Percentiles rank a stretch among this genome's conserved stretches.
phyloP scores from a whole-genome alignment of 495 filamentous ascomycete genomes.

The Astrothelium macrocarpum region DNA sequence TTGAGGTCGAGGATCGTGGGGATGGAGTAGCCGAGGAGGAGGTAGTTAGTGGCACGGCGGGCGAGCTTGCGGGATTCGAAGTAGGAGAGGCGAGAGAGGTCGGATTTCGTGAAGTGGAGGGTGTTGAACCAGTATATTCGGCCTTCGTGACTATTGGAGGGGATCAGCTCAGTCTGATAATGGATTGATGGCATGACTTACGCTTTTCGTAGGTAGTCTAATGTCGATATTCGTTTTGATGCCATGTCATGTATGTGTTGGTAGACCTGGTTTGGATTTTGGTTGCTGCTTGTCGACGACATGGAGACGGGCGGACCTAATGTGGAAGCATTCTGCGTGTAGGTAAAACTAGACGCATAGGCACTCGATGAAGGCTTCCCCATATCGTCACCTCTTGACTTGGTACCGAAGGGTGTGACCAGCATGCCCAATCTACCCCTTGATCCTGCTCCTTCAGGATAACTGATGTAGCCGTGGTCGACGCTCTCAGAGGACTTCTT shows the following conservation, averaged over 20 bases:
- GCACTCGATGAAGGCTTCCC: slow-evolving; percentile 11
- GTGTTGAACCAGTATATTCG: slow-evolving; percentile 97
- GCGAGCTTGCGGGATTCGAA: slow-evolving; percentile 74
- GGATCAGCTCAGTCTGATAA: not conserved
- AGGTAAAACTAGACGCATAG: slow-evolving; percentile 9
- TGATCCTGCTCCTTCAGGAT: slow-evolving; percentile 21
- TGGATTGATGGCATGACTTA: slow-evolving; percentile 37
- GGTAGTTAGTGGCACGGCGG: slow-evolving; percentile 81
- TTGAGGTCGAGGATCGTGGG: slow-evolving; percentile 83
- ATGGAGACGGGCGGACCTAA: slow-evolving; percentile 18
- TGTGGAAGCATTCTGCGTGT: not conserved
- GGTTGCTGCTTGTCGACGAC: slow-evolving; percentile 34
- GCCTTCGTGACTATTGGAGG: slow-evolving; percentile 63
- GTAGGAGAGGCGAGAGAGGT: slow-evolving; percentile 73
- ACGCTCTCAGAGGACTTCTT: slow-evolving; percentile 22
- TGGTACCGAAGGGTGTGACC: slow-evolving; percentile 17
- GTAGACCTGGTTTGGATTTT: slow-evolving; percentile 58
- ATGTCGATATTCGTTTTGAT: slow-evolving; percentile 88
- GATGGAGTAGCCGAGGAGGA: slow-evolving; percentile 84
- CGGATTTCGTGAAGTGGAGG: slow-evolving; percentile 74
- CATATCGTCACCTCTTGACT: slow-evolving; percentile 14
- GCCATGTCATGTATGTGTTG: slow-evolving; percentile 83
- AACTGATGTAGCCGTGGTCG: slow-evolving; percentile 12
- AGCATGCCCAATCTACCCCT: slow-evolving; percentile 24
- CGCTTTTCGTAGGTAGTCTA: slow-evolving; percentile 89